Conservation (phyloP, 306 rosid genomes). For the Vigna reflexopilosa region DNA sequence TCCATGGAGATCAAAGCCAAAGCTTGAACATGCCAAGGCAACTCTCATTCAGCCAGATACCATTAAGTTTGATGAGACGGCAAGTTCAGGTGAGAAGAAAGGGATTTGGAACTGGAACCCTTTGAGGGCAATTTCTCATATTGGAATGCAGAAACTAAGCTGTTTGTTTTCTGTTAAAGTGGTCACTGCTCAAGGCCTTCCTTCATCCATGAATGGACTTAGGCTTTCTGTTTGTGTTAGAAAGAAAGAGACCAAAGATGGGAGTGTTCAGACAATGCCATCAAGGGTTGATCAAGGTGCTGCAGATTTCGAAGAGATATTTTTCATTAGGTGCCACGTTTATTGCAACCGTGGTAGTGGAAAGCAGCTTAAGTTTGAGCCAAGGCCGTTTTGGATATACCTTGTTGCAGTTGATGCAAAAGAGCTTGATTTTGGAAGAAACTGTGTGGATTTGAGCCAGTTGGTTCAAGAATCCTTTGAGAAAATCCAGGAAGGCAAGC, state of each 20-base stretch:
- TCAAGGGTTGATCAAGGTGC: slow-evolving; percentile 84
- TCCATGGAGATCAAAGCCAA: slow-evolving; percentile 74
- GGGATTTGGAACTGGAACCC: slow-evolving; percentile 98
- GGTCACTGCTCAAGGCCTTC: slow-evolving; percentile 75
- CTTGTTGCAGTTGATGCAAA: slow-evolving; percentile 78
- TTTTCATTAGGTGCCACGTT: slow-evolving; percentile 78
- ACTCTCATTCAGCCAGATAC: slow-evolving; percentile 36
- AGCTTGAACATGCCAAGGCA: slow-evolving; percentile 49
- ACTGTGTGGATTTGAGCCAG: slow-evolving; percentile 67
- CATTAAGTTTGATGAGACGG: slow-evolving; percentile 50
- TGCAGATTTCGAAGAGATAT: slow-evolving; percentile 93
- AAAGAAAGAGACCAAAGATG: slow-evolving; percentile 88
- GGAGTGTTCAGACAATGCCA: slow-evolving; percentile 90
- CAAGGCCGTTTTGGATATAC: slow-evolving; percentile 78
- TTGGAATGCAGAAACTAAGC: slow-evolving; percentile 77
- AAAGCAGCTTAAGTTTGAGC: slow-evolving; percentile 68
- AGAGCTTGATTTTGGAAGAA: slow-evolving; percentile 80
- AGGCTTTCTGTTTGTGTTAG: slow-evolving; percentile 84
- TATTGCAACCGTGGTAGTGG: slow-evolving; percentile 57
- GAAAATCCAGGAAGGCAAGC: slow-evolving; percentile 60
- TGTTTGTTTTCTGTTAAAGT: slow-evolving; percentile 87
- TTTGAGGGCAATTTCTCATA: slow-evolving; percentile 74
- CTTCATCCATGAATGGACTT: slow-evolving; percentile 88
- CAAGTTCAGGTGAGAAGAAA: slow-evolving; percentile 61
- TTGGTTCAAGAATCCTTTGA: slow-evolving; percentile 80